These are phyloP conservation scores for Nephelium lappaceum DNA, from an alignment of 345 rosid species.

Conservation along the genomic window DNA sequence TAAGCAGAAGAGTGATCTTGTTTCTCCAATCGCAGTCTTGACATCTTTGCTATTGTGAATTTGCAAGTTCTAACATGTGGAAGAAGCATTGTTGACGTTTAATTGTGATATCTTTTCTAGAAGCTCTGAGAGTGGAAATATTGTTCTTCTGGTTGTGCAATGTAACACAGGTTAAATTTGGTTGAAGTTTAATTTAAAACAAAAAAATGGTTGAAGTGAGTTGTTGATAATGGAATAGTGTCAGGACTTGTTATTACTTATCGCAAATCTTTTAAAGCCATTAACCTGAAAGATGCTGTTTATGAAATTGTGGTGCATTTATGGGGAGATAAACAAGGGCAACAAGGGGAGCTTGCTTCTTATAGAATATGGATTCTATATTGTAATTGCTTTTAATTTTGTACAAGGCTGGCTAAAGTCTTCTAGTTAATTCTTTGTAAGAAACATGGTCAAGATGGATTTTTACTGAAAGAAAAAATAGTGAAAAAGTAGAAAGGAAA, in stretches of 20 bases:
- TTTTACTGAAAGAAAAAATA: background rate
- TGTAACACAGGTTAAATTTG: background rate
- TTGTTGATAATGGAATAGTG: background rate
- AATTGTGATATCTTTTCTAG: background rate
- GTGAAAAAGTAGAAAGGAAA: background rate
- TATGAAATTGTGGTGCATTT: background rate
- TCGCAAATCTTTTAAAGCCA: background rate
- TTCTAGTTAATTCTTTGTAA: background rate
- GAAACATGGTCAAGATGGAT: background rate
- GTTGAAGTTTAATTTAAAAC: background rate
- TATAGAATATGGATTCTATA: conserved; percentile 4
- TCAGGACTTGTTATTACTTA: background rate
- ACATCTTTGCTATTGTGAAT: background rate
- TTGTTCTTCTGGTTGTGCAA: background rate
- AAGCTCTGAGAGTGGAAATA: background rate
- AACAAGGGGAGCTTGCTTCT: background rate
- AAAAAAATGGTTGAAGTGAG: background rate
- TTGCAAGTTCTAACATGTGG: background rate
- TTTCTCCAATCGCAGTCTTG: background rate
- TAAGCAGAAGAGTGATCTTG: background rate
- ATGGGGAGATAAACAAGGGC: background rate
- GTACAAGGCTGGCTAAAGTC: background rate
- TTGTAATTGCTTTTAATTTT: background rate
- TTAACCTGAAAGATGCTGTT: background rate
- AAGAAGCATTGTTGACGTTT: background rate